Conservation (phyloP, 2,329 filamentous ascomycete species). For the Cadophora sp. region DNA sequence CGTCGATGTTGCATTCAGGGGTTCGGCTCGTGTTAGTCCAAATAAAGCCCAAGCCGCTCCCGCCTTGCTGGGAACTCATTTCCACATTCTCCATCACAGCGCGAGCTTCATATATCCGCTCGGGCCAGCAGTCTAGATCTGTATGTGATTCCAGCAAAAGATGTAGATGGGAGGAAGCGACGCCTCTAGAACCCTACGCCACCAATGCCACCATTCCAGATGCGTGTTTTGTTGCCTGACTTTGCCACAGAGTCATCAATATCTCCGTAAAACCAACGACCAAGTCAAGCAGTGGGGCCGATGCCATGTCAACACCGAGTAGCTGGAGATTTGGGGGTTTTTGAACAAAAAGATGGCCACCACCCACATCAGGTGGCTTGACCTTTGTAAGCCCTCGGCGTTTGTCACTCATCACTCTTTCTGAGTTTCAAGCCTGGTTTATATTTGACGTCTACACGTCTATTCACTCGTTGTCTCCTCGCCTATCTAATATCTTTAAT, state of each 20-base stretch:
- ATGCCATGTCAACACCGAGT: background rate
- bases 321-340: background rate
- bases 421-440: conserved; percentile 29
- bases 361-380: conserved; percentile 8
- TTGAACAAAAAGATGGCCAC: conserved; percentile 13
- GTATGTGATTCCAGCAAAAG: background rate
- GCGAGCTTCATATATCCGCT: conserved; percentile 4
- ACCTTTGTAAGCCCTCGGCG: background rate
- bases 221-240: conserved; percentile 2
- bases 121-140: background rate
- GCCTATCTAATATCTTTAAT: conserved; percentile 25
- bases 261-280: background rate
- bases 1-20: conserved; percentile 11
- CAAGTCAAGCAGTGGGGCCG: background rate
- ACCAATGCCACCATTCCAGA: background rate
- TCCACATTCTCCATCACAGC: conserved; percentile 4
- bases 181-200: conserved; percentile 11
- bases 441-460: conserved; percentile 36
- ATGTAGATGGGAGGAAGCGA: background rate
- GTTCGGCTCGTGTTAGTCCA: conserved; percentile 11
- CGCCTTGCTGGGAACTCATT: conserved; percentile 15
- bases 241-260: conserved; percentile 7
- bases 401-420: conserved; percentile 31
- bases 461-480: conserved; percentile 35
- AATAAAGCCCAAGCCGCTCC: conserved; percentile 11